Percentiles rank a stretch among this genome's conserved stretches.
These are phyloP conservation scores for Erodium moschatum DNA, from an alignment of 441 rosid genomes.

Conservation along the genomic window DNA sequence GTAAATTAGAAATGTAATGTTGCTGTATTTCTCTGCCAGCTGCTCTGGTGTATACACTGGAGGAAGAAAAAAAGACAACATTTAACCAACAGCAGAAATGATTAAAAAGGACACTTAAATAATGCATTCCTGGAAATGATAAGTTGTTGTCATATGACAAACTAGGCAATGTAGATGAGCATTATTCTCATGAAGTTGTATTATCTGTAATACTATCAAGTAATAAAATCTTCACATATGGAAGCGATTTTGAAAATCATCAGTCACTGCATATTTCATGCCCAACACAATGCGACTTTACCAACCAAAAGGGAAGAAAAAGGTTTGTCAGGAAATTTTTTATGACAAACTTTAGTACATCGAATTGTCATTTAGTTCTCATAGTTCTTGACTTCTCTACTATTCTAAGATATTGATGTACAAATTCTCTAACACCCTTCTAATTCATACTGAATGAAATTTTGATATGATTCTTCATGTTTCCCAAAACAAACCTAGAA, in stretches of 20 bases:
- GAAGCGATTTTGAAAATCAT: neutral
- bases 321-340: no score
- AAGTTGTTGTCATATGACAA: neutral
- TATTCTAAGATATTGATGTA: neutral
- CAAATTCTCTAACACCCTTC: neutral
- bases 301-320: neutral
- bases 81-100: neutral
- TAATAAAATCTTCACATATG: neutral
- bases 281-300: neutral
- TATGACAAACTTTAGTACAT: neutral
- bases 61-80: neutral
- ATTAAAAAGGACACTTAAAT: neutral
- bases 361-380: neutral
- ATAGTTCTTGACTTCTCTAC: neutral
- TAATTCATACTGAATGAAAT: neutral
- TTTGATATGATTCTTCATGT: neutral
- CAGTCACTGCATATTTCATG: neutral
- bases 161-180: neutral
- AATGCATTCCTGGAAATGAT: neutral
- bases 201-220: neutral
- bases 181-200: neutral
- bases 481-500: neutral
- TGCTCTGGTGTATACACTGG: constrained; percentile 92
- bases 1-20: constrained; percentile 71
- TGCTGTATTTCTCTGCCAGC: constrained; percentile 87